Percentiles rank a stretch among this genome's conserved stretches.
Conservation (phyloP, 2,329 filamentous ascomycete genomes). For the Cordyceps fumosorosea region DNA sequence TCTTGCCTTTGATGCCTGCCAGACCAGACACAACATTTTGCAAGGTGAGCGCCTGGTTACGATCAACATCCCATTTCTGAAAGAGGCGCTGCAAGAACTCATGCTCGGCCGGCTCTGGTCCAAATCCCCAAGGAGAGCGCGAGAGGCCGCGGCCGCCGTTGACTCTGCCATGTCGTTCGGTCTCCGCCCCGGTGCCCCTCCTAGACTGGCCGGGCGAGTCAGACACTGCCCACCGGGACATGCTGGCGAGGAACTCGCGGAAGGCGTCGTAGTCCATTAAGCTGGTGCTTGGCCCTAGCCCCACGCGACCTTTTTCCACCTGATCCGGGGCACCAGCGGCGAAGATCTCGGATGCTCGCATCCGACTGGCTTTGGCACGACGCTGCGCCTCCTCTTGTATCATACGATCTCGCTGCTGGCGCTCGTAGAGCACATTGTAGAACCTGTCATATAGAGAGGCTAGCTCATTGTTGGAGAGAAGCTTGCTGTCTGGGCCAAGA, state of each 20-base stretch:
- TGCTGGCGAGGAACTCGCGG: conserved; percentile 82
- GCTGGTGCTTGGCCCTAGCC: conserved; percentile 79
- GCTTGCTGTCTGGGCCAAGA: conserved; percentile 90
- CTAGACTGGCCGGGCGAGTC: conserved; percentile 65
- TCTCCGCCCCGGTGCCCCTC: conserved; percentile 40
- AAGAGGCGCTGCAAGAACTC: conserved; percentile 90
- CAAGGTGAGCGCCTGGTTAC: conserved; percentile 69
- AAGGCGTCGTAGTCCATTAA: conserved; percentile 98
- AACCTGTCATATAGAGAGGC: conserved; percentile 91
- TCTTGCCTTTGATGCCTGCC: conserved; percentile 83
- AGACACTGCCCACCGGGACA: conserved; percentile 88
- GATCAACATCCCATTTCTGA: conserved; percentile 77
- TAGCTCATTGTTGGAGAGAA: conserved; percentile 76
- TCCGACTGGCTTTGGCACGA: conserved; percentile 52
- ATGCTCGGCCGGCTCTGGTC: conserved; percentile 74
- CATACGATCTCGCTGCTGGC: conserved; percentile 73
- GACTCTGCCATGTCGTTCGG: conserved; percentile 53
- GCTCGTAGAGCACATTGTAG: conserved; percentile 85
- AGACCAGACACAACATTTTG: conserved; percentile 90
- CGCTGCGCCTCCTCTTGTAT: conserved; percentile 69
- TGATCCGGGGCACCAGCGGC: conserved; percentile 37
- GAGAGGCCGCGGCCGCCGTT: conserved; percentile 46
- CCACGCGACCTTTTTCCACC: conserved; percentile 79
- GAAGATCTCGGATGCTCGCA: conserved; percentile 32
- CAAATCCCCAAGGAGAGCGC: conserved; percentile 48